A percentile compares a stretch with the other conserved stretches of the same genome.
These are phyloP conservation scores for Coemansia sp. DNA, from an alignment of 192 early-diverging fungal species.

Conservation along the genomic window DNA sequence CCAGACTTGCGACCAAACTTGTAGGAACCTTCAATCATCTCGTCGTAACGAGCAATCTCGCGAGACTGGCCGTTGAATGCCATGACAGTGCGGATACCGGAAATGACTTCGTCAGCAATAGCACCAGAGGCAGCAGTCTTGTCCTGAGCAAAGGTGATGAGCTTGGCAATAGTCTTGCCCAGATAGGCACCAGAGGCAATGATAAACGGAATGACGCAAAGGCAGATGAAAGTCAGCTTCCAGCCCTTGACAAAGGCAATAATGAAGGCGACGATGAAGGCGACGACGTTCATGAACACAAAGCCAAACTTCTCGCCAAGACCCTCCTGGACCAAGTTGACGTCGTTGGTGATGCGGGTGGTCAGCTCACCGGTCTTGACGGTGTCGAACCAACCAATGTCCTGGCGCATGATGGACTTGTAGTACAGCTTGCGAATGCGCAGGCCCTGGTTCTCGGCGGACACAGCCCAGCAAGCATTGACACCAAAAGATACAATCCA, in stretches of 20 bases:
- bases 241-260: conserved; percentile 77
- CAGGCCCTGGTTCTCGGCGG: conserved; percentile 62
- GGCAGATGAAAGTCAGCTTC: conserved; percentile 74
- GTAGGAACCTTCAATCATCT: conserved; percentile 62
- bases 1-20: conserved; percentile 59
- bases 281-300: conserved; percentile 56
- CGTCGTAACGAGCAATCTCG: conserved; percentile 59
- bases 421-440: conserved; percentile 78
- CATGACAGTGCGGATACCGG: conserved; percentile 80
- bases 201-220: conserved; percentile 70
- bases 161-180: conserved; percentile 43
- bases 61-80: conserved; percentile 76
- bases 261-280: conserved; percentile 72
- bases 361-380: conserved; percentile 72
- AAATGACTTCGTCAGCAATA: conserved; percentile 78
- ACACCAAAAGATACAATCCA: conserved; percentile 28
- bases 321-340: conserved; percentile 79
- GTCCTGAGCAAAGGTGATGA: conserved; percentile 48
- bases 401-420: conserved; percentile 76
- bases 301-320: conserved; percentile 81
- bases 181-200: conserved; percentile 50
- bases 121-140: conserved; percentile 78
- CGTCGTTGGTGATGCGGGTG: conserved; percentile 80
- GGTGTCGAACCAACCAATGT: conserved; percentile 84
- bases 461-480: conserved; percentile 35